phyloP scores from a whole-genome alignment of 1,139 yeast genomes.

The Scheffersomyces quercinus region DNA sequence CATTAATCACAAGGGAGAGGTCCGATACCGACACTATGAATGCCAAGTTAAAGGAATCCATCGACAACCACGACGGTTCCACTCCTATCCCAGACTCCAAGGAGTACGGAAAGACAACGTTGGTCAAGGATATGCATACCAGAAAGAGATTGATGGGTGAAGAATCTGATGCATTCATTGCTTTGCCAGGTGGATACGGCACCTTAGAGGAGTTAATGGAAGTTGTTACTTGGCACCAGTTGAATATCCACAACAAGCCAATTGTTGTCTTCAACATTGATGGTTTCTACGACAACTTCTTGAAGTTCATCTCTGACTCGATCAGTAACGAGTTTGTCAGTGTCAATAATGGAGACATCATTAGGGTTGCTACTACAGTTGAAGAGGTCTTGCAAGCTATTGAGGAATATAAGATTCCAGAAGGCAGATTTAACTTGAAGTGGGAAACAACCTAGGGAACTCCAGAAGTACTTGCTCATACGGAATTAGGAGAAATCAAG shows the following conservation, averaged over 20 bases:
- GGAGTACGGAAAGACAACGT: conserved; percentile 73
- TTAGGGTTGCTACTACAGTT: conserved; percentile 66
- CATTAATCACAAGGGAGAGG: conserved; percentile 75
- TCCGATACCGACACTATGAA: conserved; percentile 46
- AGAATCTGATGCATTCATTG: conserved; percentile 84
- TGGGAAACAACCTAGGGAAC: conserved; percentile 51
- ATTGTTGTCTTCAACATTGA: conserved; percentile 73
- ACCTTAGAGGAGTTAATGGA: conserved; percentile 89
- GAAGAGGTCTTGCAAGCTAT: conserved; percentile 66
- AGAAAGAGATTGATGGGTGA: conserved; percentile 85
- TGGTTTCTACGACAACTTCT: conserved; percentile 76
- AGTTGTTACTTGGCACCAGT: conserved; percentile 86
- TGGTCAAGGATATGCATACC: conserved; percentile 89
- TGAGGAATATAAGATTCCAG: conserved; percentile 64
- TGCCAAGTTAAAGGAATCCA: conserved; percentile 43
- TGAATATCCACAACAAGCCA: conserved; percentile 83
- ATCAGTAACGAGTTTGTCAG: conserved; percentile 69
- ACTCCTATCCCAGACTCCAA: conserved; percentile 65
- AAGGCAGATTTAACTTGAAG: conserved; percentile 70
- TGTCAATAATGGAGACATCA: conserved; percentile 63
- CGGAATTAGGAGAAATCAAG: not conserved
- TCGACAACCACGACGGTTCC: conserved; percentile 55
- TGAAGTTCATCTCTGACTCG: conserved; percentile 58
- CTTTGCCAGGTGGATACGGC: conserved; percentile 92
- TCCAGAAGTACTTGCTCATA: not conserved